A percentile compares a stretch with the other conserved stretches of the same genome.
Conservation (phyloP, 2,329 filamentous ascomycete genomes). For the Fonsecaea nubica region DNA sequence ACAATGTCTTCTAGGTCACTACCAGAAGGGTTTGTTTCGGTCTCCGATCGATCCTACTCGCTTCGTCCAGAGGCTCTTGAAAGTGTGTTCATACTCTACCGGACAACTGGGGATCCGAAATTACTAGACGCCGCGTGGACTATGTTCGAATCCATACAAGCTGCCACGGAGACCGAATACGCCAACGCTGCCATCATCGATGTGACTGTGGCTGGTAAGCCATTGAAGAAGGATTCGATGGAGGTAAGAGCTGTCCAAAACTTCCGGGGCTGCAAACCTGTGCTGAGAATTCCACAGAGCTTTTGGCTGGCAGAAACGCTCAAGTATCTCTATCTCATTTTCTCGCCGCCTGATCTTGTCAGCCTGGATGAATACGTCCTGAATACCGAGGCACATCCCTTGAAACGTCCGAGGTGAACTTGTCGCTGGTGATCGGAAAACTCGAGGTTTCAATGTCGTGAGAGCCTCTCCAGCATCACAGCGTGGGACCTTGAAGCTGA, state of each 20-base stretch:
- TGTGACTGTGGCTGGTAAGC: constrained; percentile 38
- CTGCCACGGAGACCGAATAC: constrained; percentile 68
- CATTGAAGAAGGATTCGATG: not conserved
- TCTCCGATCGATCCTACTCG: constrained; percentile 32
- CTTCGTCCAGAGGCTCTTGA: constrained; percentile 82
- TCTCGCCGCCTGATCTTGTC: constrained; percentile 51
- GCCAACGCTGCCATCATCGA: constrained; percentile 75
- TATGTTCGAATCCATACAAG: constrained; percentile 78
- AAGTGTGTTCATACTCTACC: constrained; percentile 87
- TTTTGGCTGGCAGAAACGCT: constrained; percentile 46
- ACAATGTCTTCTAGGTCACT: constrained; percentile 30
- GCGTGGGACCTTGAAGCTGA: too few relatives aligned
- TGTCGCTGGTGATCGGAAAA: not conserved
- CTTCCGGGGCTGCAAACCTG: not conserved
- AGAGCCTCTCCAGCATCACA: too few relatives aligned
- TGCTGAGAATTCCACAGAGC: not conserved
- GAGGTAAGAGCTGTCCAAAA: constrained; percentile 4
- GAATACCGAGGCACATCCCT: constrained; percentile 53
- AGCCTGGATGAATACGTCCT: constrained; percentile 55
- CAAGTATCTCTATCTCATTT: constrained; percentile 52
- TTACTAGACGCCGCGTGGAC: constrained; percentile 85
- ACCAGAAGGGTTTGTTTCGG: constrained; percentile 32
- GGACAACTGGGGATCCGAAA: constrained; percentile 76
- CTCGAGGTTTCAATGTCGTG: not conserved
- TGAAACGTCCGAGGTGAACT: constrained; percentile 30